Evolutionary conservation across 2,329 filamentous ascomycete genomes (phyloP).

Genomic region (Aphanocladium album): DNA sequence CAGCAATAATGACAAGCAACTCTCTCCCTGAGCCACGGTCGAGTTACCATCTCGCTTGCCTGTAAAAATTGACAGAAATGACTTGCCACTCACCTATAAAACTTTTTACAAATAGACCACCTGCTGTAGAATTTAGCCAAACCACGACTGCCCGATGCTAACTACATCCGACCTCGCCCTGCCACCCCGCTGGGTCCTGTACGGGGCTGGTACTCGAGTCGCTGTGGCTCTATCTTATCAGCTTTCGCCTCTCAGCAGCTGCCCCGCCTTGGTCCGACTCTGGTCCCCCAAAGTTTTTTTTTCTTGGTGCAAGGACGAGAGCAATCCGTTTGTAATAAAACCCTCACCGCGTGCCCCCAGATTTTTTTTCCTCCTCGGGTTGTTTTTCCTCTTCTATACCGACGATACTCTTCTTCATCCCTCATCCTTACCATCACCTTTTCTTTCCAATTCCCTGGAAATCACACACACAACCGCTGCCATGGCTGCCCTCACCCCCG

Average conservation of each 20-base stretch:
- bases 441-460: slow-evolving; percentile 2
- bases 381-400: slow-evolving; percentile 2
- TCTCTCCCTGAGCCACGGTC: neutral
- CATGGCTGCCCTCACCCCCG: slow-evolving; percentile 38
- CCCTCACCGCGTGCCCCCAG: slow-evolving; percentile 12
- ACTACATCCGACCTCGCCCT: slow-evolving; percentile 4
- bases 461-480: slow-evolving; percentile 18
- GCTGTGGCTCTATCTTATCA: slow-evolving; percentile 5
- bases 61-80: neutral
- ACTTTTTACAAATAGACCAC: neutral
- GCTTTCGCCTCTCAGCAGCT: neutral
- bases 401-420: slow-evolving; percentile 2
- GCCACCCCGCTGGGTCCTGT: neutral
- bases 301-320: slow-evolving; percentile 3
- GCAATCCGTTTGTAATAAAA: slow-evolving; percentile 8
- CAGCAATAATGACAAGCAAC: neutral
- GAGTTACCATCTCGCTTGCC: neutral
- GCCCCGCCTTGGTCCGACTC: slow-evolving; percentile 4
- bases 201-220: neutral
- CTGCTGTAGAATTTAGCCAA: neutral
- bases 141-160: neutral
- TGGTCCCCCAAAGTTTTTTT: slow-evolving; percentile 4
- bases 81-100: neutral
- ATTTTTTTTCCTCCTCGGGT: neutral
- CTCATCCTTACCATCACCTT: slow-evolving; percentile 10